A percentile compares a stretch with the other conserved stretches of the same genome.
Evolutionary conservation across 345 rosid genomes (phyloP).

Genomic region (Cardamine chenopodiifolia): DNA sequence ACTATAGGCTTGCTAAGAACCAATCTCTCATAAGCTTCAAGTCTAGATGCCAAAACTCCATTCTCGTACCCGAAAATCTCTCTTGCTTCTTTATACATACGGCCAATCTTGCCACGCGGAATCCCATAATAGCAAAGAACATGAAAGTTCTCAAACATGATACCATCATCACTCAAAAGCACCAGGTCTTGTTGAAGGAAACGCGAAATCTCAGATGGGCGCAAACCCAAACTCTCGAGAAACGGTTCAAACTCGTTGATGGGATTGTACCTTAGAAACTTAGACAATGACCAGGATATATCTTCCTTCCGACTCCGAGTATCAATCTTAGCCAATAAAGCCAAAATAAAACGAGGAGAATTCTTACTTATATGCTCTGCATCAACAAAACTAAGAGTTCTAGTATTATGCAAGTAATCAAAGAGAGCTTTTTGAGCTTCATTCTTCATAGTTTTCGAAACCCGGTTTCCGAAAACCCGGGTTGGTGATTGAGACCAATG

Average conservation of each 20-base stretch:
- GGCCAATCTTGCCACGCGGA: constrained; percentile 61
- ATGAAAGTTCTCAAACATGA: constrained; percentile 65
- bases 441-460: constrained; percentile 38
- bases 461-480: constrained; percentile 32
- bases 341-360: constrained; percentile 54
- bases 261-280: constrained; percentile 69
- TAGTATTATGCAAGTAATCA: constrained; percentile 69
- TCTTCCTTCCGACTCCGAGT: constrained; percentile 36
- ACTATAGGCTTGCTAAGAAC: constrained; percentile 55
- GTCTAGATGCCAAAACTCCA: constrained; percentile 57
- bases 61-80: constrained; percentile 55
- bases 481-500: constrained; percentile 43
- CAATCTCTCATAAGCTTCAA: constrained; percentile 60
- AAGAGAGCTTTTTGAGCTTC: constrained; percentile 66
- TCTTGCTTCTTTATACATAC: constrained; percentile 56
- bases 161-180: constrained; percentile 65
- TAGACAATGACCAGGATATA: constrained; percentile 44
- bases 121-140: constrained; percentile 67
- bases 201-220: constrained; percentile 47
- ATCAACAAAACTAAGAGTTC: constrained; percentile 58
- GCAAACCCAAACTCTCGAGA: constrained; percentile 77
- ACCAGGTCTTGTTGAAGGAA: constrained; percentile 56
- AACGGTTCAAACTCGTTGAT: constrained; percentile 91
- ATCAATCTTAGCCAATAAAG: constrained; percentile 48
- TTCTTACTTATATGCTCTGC: constrained; percentile 75